These are phyloP conservation scores for Acacia concinna DNA, from an alignment of 331 rosid species.

Conservation along the genomic window DNA sequence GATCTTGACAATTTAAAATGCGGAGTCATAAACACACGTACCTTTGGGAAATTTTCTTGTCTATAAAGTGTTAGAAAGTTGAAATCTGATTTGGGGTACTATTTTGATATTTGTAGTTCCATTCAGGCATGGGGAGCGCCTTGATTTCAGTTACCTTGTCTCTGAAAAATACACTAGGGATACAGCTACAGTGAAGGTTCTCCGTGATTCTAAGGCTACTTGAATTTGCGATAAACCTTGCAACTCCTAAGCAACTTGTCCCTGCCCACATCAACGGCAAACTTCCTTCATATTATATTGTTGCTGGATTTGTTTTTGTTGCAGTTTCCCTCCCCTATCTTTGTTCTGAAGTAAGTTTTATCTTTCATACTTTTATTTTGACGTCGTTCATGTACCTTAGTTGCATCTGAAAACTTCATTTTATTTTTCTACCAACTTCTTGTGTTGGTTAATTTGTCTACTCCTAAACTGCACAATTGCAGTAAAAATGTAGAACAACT, in stretches of 20 bases:
- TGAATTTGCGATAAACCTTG: slow-evolving; percentile 52
- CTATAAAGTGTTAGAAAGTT: not conserved
- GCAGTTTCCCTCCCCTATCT: slow-evolving; percentile 71
- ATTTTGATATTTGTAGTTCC: slow-evolving; percentile 45
- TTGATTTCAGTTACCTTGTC: slow-evolving; percentile 70
- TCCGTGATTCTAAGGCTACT: slow-evolving; percentile 55
- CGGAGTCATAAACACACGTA: not conserved
- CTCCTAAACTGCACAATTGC: not conserved
- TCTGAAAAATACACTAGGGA: slow-evolving; percentile 66
- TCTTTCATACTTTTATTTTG: not conserved
- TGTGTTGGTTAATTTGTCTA: not conserved
- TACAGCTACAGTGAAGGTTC: slow-evolving; percentile 59
- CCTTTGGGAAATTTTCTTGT: not conserved
- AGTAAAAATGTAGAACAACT: not conserved
- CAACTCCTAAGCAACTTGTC: slow-evolving; percentile 65
- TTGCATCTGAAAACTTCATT: not conserved
- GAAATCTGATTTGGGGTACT: slow-evolving; percentile 26
- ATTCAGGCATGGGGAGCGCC: slow-evolving; percentile 77
- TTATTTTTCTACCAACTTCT: not conserved
- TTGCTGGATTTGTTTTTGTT: slow-evolving; percentile 70
- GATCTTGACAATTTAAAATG: not conserved
- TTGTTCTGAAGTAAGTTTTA: slow-evolving; percentile 61
- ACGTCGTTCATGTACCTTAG: not conserved
- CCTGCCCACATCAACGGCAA: slow-evolving; percentile 63
- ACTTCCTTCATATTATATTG: slow-evolving; percentile 71